Base-by-base conservation (phyloP, 2,329 filamentous ascomycete species). In the Alternaria infectoria region DNA sequence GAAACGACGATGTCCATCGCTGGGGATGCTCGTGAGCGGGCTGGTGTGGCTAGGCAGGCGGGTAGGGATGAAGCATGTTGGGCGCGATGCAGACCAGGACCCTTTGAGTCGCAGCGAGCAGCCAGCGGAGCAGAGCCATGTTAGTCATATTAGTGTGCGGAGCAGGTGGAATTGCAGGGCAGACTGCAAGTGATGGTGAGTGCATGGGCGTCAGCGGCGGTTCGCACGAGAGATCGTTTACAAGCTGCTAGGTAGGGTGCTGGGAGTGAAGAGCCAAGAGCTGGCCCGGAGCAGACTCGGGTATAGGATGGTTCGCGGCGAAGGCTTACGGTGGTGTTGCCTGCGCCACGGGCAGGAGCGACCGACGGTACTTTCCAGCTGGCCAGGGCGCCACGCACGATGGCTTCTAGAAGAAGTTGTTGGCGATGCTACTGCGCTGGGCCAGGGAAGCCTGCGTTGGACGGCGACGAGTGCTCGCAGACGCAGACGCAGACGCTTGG, bases 141-240 rank as follows among this genome's bases (percentile, higher is more conserved):
- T 46, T 45, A n/a, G 32, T 23, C 25, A 46, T n/a, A 26, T 46
- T 45, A 50, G 54, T 36, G 43, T 56, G 54, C 40, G 54, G 54
- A 30, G 40, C 54, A 56, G 12, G 19, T 15, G 23, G 52, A 44
- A 44, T 52, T 52, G 52, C 52, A 54, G 15, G 11, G 44, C 26
- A 21, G 28, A 8, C n/a, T 13, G 21, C 26, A n/a, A 23, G 13
- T n/a, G 15, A 43, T 36, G 32, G 32, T 36, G 23, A 32, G 36
- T 11, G 36, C 52, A 50, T 58, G 45, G 55, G 57, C 54, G 61
- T 61, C 55, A 56, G 46, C 57, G 47, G 61, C 61, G 61, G 61
- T 60, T 59, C 50, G 61, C 57, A 45, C 25, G 10, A 23, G 15
- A 21, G 19, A 19, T 7, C 19, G 17, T 52, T 17, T 9, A 40